phyloP scores from a whole-genome alignment of 768 basidiomycete genomes.

The Pseudohyphozyma bogoriensis region DNA sequence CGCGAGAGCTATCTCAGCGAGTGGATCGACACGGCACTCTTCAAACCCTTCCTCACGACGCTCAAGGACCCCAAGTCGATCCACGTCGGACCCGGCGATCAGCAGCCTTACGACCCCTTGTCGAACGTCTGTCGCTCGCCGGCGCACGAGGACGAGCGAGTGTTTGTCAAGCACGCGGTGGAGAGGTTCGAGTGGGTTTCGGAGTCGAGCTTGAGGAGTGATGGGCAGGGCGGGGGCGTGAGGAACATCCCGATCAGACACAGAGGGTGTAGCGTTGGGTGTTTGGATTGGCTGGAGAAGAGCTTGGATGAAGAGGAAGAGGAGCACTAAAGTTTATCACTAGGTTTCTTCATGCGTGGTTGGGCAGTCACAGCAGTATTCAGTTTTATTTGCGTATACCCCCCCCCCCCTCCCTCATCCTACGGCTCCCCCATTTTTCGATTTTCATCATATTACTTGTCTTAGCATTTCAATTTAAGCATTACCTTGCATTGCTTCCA shows the following conservation, averaged over 20 bases:
- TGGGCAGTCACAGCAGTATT: no score
- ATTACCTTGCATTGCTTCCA: no score
- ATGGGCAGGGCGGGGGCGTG: background rate
- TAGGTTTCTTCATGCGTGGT: no score
- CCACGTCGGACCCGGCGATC: background rate
- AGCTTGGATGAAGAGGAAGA: no score
- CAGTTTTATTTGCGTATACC: no score
- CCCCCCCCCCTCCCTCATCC: no score
- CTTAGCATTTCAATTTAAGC: no score
- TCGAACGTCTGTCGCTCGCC: constrained; percentile 20
- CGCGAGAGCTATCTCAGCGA: background rate
- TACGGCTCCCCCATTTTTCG: no score
- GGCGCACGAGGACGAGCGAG: constrained; percentile 3
- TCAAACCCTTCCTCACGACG: background rate
- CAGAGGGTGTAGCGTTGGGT: constrained; percentile 24
- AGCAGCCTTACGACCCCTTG: constrained; percentile 20
- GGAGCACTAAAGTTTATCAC: no score
- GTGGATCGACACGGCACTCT: constrained; percentile 2
- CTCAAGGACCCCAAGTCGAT: background rate
- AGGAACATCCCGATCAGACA: constrained; percentile 21
- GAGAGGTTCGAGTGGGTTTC: constrained; percentile 28
- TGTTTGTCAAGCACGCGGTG: constrained; percentile 19
- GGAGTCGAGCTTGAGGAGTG: constrained; percentile 3
- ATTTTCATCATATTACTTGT: no score
- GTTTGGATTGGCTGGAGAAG: constrained; percentile 29